phyloP scores from a whole-genome alignment of 2,329 filamentous ascomycete genomes.

The Talaromyces funiculosus region DNA sequence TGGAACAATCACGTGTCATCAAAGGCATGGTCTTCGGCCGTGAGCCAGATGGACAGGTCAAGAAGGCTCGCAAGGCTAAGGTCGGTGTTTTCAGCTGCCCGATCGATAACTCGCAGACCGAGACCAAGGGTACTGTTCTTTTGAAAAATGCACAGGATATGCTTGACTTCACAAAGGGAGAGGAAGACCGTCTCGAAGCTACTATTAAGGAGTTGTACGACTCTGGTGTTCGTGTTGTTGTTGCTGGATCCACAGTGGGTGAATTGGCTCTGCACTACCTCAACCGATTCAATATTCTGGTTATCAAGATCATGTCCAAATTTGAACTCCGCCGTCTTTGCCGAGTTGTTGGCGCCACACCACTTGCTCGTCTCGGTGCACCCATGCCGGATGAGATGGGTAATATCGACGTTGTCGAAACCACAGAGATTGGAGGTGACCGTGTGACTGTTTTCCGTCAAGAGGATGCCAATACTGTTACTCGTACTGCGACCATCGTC shows the following conservation, averaged over 20 bases:
- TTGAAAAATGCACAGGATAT: constrained; percentile 98
- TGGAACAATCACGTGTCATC: constrained; percentile 90
- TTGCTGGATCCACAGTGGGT: constrained; percentile 89
- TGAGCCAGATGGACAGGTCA: constrained; percentile 85
- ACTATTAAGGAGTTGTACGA: constrained; percentile 94
- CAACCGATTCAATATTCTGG: constrained; percentile 91
- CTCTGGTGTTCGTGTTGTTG: constrained; percentile 82
- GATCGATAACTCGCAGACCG: constrained; percentile 91
- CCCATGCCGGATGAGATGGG: constrained; percentile 99
- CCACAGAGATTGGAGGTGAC: constrained; percentile 94
- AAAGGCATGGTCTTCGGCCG: constrained; percentile 98
- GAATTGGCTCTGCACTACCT: constrained; percentile 96
- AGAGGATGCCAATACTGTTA: constrained; percentile 71
- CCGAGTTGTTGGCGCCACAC: constrained; percentile 91
- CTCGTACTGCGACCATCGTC: constrained; percentile 88
- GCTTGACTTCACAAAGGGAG: constrained; percentile 96
- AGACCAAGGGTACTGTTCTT: constrained; percentile 97
- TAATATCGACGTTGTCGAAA: constrained; percentile 88
- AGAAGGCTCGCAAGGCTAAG: constrained; percentile 89
- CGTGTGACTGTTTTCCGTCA: constrained; percentile 97
- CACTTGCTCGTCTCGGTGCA: constrained; percentile 88
- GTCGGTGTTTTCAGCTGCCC: constrained; percentile 95
- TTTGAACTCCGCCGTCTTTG: constrained; percentile 94
- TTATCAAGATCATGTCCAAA: constrained; percentile 96
- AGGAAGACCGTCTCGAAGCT: constrained; percentile 85